Evolutionary conservation across 495 filamentous ascomycete species (phyloP), one percentile per base, ranked within the genome.

Genomic region (Jackrogersella multiformis): DNA sequence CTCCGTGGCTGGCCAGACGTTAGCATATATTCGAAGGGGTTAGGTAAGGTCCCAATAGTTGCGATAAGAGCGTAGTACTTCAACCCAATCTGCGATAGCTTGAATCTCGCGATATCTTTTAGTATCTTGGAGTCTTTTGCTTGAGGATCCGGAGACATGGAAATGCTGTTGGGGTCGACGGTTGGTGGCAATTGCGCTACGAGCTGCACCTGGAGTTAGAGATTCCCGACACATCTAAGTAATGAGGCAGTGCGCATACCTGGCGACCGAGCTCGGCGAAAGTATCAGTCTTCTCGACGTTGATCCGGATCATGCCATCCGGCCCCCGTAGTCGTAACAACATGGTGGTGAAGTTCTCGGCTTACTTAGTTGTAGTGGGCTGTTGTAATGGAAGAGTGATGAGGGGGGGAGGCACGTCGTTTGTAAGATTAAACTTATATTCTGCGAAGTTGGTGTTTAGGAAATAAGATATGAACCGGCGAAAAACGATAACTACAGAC

Each of bases 141-240:
- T 35, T 85, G 87, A 1, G 91, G 92, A 52, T 86, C 85, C 76
- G 95, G 95, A 15, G 93, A 95, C 66, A 98, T 83, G 61, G 83
- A 83, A 53, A 98, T 87, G 45, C 88, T 90, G 46, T 85, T 83
- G 6, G 92, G 84, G 66, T 96, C 89, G 67, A 90, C 84, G 53
- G 89, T 88, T 9, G 76, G 57, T 13, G 81, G 81, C 16, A 85
- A 74, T 66, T 81, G 73, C 38, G 79, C 61, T n/a, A 82, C 55
- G 7, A 84, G 76, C 78, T 83, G 59, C 16, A 52, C 3, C 15
- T 32, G 5, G 1, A 63, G 56, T 71, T 70, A 71, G 62, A 67
- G 24, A 57, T 10, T 46, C n/a, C 24, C 18, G 13, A 35, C 5
- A 18, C 5, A 10, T 28, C 1, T 4, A n/a, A 54, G 7, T 16